Evolutionary conservation across 345 rosid genomes (phyloP).

Genomic region (Eucalyptus marginata): DNA sequence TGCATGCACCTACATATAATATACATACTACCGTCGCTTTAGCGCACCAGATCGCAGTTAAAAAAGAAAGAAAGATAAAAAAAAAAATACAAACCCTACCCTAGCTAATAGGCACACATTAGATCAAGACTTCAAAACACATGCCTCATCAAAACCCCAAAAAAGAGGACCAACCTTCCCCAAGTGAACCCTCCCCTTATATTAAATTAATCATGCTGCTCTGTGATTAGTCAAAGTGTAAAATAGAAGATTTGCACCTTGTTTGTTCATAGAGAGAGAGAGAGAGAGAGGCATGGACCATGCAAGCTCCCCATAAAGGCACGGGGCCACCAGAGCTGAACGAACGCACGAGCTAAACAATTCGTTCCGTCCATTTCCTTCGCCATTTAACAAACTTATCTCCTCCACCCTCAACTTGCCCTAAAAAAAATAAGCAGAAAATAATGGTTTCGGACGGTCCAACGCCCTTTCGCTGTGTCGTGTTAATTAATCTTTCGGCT

Average conservation of each 20-base stretch:
- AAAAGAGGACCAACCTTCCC: background rate
- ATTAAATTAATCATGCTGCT: background rate
- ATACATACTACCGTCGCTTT: too few species aligned
- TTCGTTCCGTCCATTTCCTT: background rate
- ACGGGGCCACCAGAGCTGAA: background rate
- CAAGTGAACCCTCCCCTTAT: background rate
- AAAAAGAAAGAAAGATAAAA: background rate
- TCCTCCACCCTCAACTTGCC: background rate
- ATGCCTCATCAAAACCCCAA: background rate
- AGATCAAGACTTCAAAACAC: background rate
- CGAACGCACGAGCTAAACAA: background rate
- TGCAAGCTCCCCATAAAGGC: background rate
- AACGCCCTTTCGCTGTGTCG: background rate
- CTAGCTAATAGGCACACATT: background rate
- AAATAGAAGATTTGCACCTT: background rate
- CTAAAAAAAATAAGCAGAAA: background rate
- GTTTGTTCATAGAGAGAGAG: background rate
- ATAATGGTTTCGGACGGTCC: background rate
- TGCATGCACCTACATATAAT: too few species aligned
- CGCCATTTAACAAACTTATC: background rate
- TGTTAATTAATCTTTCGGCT: background rate
- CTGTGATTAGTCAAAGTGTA: background rate
- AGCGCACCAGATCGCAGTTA: background rate
- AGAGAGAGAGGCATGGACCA: background rate
- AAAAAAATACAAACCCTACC: background rate